These are phyloP conservation scores for Cicer arietinum DNA, from an alignment of 306 rosid genomes.

Conservation along the genomic window DNA sequence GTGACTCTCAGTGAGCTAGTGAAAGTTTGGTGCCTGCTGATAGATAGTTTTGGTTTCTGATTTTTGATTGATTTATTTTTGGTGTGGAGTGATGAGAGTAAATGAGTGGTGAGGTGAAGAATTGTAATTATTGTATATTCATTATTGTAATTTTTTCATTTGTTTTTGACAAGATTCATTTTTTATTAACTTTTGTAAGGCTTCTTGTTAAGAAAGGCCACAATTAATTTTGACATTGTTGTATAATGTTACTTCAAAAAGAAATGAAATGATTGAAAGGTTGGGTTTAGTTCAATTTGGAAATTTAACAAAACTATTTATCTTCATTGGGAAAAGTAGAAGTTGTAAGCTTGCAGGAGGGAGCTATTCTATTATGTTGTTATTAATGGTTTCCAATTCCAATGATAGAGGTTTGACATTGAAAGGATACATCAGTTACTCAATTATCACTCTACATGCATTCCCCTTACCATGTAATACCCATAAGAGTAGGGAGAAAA, in stretches of 20 bases:
- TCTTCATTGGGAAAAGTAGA: too few species aligned
- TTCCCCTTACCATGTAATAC: too few species aligned
- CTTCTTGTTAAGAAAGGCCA: constrained; percentile 46
- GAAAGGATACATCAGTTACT: too few species aligned
- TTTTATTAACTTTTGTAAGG: constrained; percentile 37
- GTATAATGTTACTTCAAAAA: constrained; percentile 43
- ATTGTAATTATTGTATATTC: constrained; percentile 49
- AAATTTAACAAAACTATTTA: background rate
- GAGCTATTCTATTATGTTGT: too few species aligned
- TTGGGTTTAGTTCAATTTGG: constrained; percentile 35
- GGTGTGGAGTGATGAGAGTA: constrained; percentile 48
- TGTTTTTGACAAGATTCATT: constrained; percentile 40
- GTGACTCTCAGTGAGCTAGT: constrained; percentile 47
- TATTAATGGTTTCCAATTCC: too few species aligned
- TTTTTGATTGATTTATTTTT: constrained; percentile 46
- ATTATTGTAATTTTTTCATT: constrained; percentile 33
- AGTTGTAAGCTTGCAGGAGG: too few species aligned
- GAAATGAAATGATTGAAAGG: constrained; percentile 48
- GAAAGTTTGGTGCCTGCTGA: constrained; percentile 29
- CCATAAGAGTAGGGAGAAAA: too few species aligned
- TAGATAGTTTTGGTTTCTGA: constrained; percentile 35
- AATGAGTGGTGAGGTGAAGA: constrained; percentile 49
- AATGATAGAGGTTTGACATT: too few species aligned
- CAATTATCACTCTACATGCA: too few species aligned
- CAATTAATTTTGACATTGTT: constrained; percentile 47